phyloP scores from a whole-genome alignment of 805 yeast species.

The Saccharomyces kudriavzevii region DNA sequence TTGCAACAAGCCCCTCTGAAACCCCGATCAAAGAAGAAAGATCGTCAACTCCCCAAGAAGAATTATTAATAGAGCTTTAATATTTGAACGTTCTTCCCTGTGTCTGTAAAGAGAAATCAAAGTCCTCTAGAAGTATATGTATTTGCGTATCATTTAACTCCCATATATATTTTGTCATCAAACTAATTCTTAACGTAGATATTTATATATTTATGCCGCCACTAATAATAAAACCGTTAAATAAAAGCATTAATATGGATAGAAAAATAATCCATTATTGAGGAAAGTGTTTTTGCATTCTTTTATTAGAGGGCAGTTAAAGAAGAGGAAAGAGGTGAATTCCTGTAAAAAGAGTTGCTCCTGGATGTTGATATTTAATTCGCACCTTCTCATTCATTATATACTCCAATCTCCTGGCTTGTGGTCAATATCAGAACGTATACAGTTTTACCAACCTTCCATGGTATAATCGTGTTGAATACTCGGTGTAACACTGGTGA shows the following conservation, averaged over 20 bases:
- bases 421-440: background rate
- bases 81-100: background rate
- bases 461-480: conserved; percentile 97
- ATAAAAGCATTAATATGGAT: background rate
- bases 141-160: background rate
- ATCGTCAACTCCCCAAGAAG: conserved; percentile 12
- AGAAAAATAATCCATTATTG: background rate
- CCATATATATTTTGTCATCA: background rate
- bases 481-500: conserved; percentile 95
- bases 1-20: background rate
- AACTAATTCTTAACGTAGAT: background rate
- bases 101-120: background rate
- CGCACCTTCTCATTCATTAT: background rate
- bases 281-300: background rate
- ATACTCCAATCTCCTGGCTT: background rate
- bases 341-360: background rate
- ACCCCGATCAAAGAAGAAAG: conserved; percentile 2
- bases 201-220: background rate
- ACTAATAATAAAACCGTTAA: background rate
- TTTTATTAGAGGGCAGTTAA: background rate
- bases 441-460: conserved; percentile 60
- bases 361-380: background rate
- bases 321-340: background rate
- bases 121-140: background rate
- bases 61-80: conserved; percentile 27